Conservation (phyloP, 73 alveolate genomes). For the Paramecium primaurelia region DNA sequence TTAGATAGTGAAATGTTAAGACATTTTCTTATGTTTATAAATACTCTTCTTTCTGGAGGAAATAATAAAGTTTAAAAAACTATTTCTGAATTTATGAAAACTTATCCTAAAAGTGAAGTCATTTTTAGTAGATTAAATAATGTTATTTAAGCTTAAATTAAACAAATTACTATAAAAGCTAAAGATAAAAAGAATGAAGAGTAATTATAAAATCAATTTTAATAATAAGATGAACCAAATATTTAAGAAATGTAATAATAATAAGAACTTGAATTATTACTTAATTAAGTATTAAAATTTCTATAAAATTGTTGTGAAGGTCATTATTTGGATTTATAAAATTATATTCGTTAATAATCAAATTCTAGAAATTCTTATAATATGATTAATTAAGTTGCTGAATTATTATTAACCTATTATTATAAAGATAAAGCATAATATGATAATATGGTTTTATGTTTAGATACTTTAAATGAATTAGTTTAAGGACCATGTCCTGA, state of each 20-base stretch:
- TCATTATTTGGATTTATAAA: conserved; percentile 54
- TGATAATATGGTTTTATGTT: conserved; percentile 60
- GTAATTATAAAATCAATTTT: not conserved
- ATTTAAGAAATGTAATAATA: not conserved
- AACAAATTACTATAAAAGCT: conserved; percentile 6
- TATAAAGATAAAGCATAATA: conserved; percentile 40
- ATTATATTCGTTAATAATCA: conserved; percentile 61
- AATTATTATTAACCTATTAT: conserved; percentile 46
- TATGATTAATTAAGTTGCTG: conserved; percentile 56
- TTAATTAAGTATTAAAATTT: conserved; percentile 44
- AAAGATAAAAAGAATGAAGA: not conserved
- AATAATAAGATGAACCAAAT: not conserved
- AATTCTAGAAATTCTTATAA: conserved; percentile 62
- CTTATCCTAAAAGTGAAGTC: conserved; percentile 61
- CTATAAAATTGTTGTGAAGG: conserved; percentile 64
- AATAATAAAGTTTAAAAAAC: conserved; percentile 61
- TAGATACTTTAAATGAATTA: conserved; percentile 66
- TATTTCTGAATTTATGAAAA: conserved; percentile 56
- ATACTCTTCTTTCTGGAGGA: conserved; percentile 60
- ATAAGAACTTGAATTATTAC: conserved; percentile 36
- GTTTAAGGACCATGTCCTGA: conserved; percentile 72
- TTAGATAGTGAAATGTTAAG: conserved; percentile 57
- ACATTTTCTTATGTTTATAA: conserved; percentile 44
- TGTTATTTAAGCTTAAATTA: conserved; percentile 46
- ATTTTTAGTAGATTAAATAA: conserved; percentile 47